Evolutionary conservation across 257 asterid genomes (phyloP), one percentile per base, ranked within the genome.

Genomic region (Nicotiana obtusifolia): DNA sequence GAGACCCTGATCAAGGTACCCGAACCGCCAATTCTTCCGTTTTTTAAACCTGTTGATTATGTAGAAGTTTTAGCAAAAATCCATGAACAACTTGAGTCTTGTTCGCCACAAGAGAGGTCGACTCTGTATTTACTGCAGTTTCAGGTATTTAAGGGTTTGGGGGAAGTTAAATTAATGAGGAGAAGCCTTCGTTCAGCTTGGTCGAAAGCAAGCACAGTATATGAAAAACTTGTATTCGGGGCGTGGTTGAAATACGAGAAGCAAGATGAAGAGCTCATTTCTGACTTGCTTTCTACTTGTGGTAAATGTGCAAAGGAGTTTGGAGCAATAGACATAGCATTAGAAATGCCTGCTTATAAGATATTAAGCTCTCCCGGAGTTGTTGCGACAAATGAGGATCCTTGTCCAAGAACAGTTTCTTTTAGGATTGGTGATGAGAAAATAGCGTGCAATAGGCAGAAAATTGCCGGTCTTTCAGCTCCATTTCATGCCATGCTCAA

Each of bases 161-260:
- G 98, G 53, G 99, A 96, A 86, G 89, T 88, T 15, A 96, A 96
- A 67, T 80, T 94, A 82, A 93, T 93, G 99, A 90, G 95, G 19
- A 94, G 97, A 73, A 93, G 98, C 90, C 98, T 96, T 57, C 95
- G 92, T 61, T 88, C 97, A 0, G 99, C 99, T 76, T 96, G 90
- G 91, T 81, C 92, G 54, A 96, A 94, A 82, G 91, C 99, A 1
- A 86, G 87, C 86, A 87, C 91, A 0, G 90, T 96, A 20, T 87
- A 96, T 13, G 99, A 96, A 75, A 96, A 89, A 76, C 96, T 96
- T 28, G 85, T 96, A 16, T 93, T 94, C 69, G 97, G 97, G 82
- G 95, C 99, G 28, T 96, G 99, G 99, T 86, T 96, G 84, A 96
- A 90, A 85, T 93, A 92, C 61, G 98, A 93, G 86, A 96, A 94